Base-by-base conservation (phyloP, 257 asterid genomes). In the Coffea canephora region DNA sequence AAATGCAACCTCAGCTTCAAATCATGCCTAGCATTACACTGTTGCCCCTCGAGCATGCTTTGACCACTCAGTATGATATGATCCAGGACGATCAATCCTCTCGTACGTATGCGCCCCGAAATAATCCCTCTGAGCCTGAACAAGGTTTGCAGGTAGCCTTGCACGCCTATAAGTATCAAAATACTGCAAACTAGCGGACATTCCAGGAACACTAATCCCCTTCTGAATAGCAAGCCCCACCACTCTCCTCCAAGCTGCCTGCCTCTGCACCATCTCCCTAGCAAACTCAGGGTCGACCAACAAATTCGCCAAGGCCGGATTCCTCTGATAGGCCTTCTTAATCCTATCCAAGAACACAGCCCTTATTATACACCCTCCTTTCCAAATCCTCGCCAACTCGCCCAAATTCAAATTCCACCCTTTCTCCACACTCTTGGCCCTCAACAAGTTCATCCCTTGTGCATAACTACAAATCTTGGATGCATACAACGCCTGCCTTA, bases 101-200 rank as follows among this genome's bases (percentile, higher is more conserved):
- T 94, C 97, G 59, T 94, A 94, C 27, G 98, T 93, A 85, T 94
- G 98, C 0, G 97, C 98, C 84, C 98, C 97, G 55, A 94, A 94
- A 80, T 89, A 94, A 83, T 94, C 98, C 90, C 97, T 88, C 79
- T 94, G 97, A 73, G 97, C 98, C 89, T 94, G 98, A 83, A 94
- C 98, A 76, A 94, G 96, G 84, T 94, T 94, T 0, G 98, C 98
- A 0, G 98, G 97, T 71, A 91, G 92, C 79, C 97, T 90, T 45
- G 86, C 90, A 16, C 97, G 94, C 86, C 97, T 89, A 34, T 94
- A 94, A 23, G 97, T 89, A 80, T 94, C 98, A 4, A 94, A 93
- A 81, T 94, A 94, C 87, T 93, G 97, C 90, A 94, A 86, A 83
- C 97, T 93, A 0, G 97, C 94, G 0, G 95, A 90, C 98, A 94